Conservation (phyloP, 148 eudicot genomes). For the Cornus suecica region DNA sequence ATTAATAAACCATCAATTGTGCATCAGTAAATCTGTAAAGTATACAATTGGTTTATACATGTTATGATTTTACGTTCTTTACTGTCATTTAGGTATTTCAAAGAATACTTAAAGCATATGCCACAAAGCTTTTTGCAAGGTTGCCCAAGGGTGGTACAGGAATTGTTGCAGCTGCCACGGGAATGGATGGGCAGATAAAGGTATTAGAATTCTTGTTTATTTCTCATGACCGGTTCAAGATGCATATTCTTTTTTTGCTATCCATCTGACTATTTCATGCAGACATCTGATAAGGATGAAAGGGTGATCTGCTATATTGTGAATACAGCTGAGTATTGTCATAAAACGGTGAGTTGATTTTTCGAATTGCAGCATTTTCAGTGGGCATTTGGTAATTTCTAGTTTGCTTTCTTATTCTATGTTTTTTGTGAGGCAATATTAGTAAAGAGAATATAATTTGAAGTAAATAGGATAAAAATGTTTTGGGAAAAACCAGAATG, state of each 20-base stretch:
- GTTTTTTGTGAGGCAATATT: neutral
- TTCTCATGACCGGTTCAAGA: neutral
- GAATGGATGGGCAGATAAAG: conserved; percentile 99
- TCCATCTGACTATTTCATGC: conserved; percentile 22
- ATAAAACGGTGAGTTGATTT: conserved; percentile 74
- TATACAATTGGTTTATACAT: neutral
- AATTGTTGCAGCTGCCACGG: conserved; percentile 97
- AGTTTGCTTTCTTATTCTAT: neutral
- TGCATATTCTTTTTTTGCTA: neutral
- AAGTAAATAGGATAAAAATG: no score
- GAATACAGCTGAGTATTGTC: conserved; percentile 97
- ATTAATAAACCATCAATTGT: neutral
- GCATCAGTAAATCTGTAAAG: neutral
- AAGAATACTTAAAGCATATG: conserved; percentile 91
- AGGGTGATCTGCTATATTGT: conserved; percentile 85
- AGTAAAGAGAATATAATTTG: no score
- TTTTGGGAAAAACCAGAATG: no score
- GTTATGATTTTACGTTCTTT: conserved; percentile 21
- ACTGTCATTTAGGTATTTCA: conserved; percentile 62
- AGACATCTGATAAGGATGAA: conserved; percentile 98
- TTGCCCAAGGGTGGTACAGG: conserved; percentile 95
- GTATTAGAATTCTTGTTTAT: conserved; percentile 26
- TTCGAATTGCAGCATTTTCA: conserved; percentile 3
- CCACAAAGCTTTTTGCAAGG: conserved; percentile 77
- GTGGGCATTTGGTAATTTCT: conserved; percentile 7